Base-by-base conservation (phyloP, 2,329 filamentous ascomycete species). In the Cytospora piceae region DNA sequence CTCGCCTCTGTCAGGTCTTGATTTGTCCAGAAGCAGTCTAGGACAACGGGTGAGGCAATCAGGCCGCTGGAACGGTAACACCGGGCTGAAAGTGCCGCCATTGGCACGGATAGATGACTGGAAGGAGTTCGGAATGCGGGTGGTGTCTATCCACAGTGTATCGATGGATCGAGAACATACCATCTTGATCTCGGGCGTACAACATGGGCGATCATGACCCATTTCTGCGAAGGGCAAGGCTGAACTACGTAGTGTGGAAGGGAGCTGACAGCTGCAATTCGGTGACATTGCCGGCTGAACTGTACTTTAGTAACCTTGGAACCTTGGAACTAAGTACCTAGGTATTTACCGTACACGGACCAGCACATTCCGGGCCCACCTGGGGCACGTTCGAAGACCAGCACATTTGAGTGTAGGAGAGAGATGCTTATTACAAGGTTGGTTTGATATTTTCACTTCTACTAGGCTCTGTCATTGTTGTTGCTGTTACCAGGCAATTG, bases 121-220 rank as follows among this genome's bases (percentile, higher is more conserved):
- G 61, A 14, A 52, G 34, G 29, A 42, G 51, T 53, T 67, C 37
- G 57, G 54, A 58, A 54, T 63, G 55, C 59, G 63, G 59, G 56
- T 60, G 58, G 29, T 54, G 37, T 51, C 57, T 54, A 15, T 32
- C 27, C 14, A 31, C 53, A 20, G 17, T 55, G 24, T 34, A 32
- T 31, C 62, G 53, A 57, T 63, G 61, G 56, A 57, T 63, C 61
- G 61, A 57, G 61, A 57, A 63, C 61, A 63, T 53, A 37, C 61
- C 15, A 24, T 46, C 42, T 37, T 31, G 24, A 56, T 62, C 60
- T 62, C 37, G 60, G 60, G 56, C 53, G 61, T 55, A 63, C 46
- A 57, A 63, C 53, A 52, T 46, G 39, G 61, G 46, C 61, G 61
- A 63, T 63, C 61, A 51, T 63, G 34, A 39, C 61, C 53, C 51